These are phyloP conservation scores for Phytophthora palmivora DNA, from an alignment of 352 stramenopile species.

Conservation along the genomic window DNA sequence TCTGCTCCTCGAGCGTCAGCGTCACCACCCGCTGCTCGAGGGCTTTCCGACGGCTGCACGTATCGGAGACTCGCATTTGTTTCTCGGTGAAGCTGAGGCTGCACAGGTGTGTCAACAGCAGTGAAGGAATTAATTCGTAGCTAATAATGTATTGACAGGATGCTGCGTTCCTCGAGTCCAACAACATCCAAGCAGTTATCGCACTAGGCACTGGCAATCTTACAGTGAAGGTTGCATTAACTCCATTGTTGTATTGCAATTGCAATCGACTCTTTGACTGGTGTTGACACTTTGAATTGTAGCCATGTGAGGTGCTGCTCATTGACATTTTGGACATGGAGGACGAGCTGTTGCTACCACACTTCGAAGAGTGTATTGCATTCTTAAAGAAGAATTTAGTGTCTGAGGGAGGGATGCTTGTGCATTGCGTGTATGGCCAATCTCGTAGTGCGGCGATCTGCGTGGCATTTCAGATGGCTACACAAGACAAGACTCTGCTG, in stretches of 20 bases:
- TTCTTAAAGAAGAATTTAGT: conserved; percentile 44
- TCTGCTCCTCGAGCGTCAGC: conserved; percentile 50
- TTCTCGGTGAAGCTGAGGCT: conserved; percentile 63
- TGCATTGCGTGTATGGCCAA: conserved; percentile 86
- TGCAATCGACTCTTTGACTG: conserved; percentile 4
- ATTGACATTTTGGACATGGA: conserved; percentile 84
- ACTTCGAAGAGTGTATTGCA: conserved; percentile 61
- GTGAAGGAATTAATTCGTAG: neutral
- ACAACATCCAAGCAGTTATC: conserved; percentile 56
- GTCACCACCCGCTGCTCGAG: conserved; percentile 54
- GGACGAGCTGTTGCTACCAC: conserved; percentile 66
- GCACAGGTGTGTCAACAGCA: conserved; percentile 41
- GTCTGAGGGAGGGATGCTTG: conserved; percentile 38
- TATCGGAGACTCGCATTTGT: conserved; percentile 55
- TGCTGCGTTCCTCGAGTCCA: conserved; percentile 43
- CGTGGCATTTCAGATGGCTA: conserved; percentile 79
- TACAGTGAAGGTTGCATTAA: conserved; percentile 42
- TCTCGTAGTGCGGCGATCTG: conserved; percentile 77
- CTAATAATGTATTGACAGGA: conserved; percentile 39
- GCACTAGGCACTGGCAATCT: conserved; percentile 71
- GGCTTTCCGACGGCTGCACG: conserved; percentile 49
- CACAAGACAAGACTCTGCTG: conserved; percentile 40
- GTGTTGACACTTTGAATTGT: neutral
- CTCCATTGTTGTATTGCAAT: conserved; percentile 2
- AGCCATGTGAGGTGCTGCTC: conserved; percentile 49